Conservation (phyloP, 1,284 basidiomycete genomes). For the Xerocomus nothofagi region DNA sequence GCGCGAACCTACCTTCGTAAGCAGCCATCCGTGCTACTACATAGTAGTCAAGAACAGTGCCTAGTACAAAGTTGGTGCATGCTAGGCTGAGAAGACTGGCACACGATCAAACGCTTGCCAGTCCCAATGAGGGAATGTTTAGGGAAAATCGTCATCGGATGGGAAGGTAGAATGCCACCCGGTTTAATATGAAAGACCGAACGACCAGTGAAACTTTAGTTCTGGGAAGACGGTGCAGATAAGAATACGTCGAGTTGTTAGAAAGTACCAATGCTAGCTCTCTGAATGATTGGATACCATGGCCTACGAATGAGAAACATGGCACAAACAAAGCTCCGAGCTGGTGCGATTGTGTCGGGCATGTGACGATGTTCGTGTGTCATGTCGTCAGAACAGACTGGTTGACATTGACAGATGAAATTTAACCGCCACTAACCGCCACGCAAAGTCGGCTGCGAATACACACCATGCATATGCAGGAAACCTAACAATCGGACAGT, state of each 20-base stretch:
- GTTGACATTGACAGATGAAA: constrained; percentile 7
- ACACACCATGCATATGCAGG: background rate
- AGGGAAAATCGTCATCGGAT: constrained; percentile 2
- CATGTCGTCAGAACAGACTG: constrained; percentile 8
- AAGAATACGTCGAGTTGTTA: constrained; percentile 1
- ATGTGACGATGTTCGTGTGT: constrained; percentile 2
- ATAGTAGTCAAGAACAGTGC: background rate
- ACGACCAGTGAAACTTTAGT: background rate
- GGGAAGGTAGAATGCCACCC: background rate
- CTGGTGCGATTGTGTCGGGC: background rate
- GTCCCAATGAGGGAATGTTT: background rate
- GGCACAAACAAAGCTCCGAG: background rate
- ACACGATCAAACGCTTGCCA: background rate
- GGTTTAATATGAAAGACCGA: constrained; percentile 12
- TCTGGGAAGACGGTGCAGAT: constrained; percentile 5
- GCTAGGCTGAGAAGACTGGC: background rate
- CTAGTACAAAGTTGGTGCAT: background rate
- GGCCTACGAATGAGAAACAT: background rate
- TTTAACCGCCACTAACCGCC: constrained; percentile 5
- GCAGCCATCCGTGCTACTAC: background rate
- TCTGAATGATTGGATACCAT: background rate
- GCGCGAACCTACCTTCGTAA: background rate
- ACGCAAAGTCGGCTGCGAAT: background rate
- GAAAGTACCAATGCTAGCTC: background rate
- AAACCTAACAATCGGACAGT: background rate